phyloP scores from a whole-genome alignment of 768 basidiomycete genomes.

The Leccinum rimulosum region DNA sequence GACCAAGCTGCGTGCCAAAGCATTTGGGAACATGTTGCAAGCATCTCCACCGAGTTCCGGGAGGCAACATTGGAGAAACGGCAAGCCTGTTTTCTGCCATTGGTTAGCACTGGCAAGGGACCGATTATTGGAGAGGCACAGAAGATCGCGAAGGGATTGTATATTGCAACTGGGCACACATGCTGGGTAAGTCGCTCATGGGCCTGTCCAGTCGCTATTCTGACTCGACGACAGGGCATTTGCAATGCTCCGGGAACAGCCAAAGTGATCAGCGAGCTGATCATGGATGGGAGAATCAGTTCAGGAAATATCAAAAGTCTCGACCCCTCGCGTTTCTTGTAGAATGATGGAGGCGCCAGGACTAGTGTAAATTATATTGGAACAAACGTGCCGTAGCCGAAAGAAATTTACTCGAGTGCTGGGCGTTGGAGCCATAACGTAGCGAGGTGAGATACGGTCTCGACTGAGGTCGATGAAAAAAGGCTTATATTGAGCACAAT shows the following conservation, averaged over 20 bases:
- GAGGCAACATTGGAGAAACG: constrained; percentile 50
- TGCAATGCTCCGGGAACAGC: constrained; percentile 86
- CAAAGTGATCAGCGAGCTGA: constrained; percentile 62
- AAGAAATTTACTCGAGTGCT: not conserved
- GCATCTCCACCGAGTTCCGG: constrained; percentile 56
- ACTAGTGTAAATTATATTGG: not conserved
- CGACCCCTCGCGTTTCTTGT: constrained; percentile 39
- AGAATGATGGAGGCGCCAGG: not conserved
- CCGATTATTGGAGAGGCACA: constrained; percentile 71
- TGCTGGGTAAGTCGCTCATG: constrained; percentile 59
- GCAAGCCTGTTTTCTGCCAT: constrained; percentile 81
- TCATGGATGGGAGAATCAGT: constrained; percentile 62
- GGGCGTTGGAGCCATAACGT: not conserved
- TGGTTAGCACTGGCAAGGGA: constrained; percentile 50
- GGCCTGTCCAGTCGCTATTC: not conserved
- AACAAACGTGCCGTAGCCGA: not conserved
- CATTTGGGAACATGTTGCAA: constrained; percentile 54
- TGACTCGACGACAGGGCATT: constrained; percentile 50
- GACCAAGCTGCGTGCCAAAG: constrained; percentile 54
- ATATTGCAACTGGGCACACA: constrained; percentile 75
- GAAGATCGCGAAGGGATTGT: constrained; percentile 57
- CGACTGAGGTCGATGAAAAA: not conserved
- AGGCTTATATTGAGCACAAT: not conserved
- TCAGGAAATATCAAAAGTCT: constrained; percentile 55
- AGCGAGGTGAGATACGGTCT: not conserved